Conservation (phyloP, 495 filamentous ascomycete genomes). For the Glarea lozoyensis region DNA sequence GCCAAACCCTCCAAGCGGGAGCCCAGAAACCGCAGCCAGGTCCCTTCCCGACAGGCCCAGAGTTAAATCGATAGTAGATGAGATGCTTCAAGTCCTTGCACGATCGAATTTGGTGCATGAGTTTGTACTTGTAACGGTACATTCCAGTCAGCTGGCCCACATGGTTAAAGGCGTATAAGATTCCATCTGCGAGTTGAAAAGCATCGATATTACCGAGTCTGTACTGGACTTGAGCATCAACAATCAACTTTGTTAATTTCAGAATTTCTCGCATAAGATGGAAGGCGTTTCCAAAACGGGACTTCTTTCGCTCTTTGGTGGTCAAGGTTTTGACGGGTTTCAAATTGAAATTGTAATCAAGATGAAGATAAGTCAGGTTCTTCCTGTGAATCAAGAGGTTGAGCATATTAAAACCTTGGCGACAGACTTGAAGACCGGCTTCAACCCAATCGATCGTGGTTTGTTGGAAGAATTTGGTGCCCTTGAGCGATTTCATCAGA, state of each 20-base stretch:
- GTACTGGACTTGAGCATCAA: constrained; percentile 98
- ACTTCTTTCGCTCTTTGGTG: constrained; percentile 99
- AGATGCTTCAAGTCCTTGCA: constrained; percentile 99
- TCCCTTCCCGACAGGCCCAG: constrained; percentile 93
- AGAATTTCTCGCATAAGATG: constrained; percentile 98
- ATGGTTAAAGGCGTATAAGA: constrained; percentile 98
- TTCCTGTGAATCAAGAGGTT: constrained; percentile 97
- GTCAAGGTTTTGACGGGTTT: constrained; percentile 99
- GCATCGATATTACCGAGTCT: constrained; percentile 97
- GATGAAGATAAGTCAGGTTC: constrained; percentile 96
- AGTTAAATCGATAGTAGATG: constrained; percentile 99
- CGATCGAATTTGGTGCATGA: constrained; percentile 99
- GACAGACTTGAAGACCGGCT: constrained; percentile 94
- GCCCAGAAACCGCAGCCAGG: constrained; percentile 99
- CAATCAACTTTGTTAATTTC: constrained; percentile 95
- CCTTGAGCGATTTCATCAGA: constrained; percentile 78
- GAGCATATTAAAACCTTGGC: constrained; percentile 99
- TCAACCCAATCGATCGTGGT: constrained; percentile 99
- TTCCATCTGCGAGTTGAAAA: constrained; percentile 97
- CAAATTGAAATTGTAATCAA: constrained; percentile 99
- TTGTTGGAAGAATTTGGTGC: constrained; percentile 99
- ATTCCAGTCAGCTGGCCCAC: constrained; percentile 98
- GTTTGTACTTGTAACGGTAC: constrained; percentile 99
- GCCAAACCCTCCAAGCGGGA: constrained; percentile 96
- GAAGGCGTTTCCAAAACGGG: constrained; percentile 98